Conservation (phyloP, 345 rosid species). For the Arabis hirsuta region DNA sequence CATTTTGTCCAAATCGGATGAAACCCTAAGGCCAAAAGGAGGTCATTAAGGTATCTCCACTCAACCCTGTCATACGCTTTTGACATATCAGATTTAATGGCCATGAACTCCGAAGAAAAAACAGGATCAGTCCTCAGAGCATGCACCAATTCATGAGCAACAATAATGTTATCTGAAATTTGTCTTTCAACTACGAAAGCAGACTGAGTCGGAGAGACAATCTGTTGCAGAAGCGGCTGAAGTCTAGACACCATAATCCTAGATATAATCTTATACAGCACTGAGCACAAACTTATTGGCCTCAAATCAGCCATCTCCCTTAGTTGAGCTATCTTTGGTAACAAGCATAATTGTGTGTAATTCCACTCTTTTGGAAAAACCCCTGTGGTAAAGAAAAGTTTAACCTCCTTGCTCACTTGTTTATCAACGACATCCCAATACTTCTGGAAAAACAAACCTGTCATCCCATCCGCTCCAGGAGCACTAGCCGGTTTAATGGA, state of each 20-base stretch:
- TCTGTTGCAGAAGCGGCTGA: fast-evolving
- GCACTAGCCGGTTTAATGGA: not conserved
- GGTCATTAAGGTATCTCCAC: not conserved
- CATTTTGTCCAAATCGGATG: not conserved
- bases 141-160: not conserved
- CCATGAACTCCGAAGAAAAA: not conserved
- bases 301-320: not conserved
- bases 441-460: not conserved
- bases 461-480: not conserved
- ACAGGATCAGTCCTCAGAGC: not conserved
- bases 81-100: not conserved
- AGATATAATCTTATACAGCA: not conserved
- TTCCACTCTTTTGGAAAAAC: not conserved
- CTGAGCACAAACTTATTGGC: not conserved
- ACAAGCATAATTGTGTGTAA: not conserved
- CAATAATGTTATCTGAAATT: not conserved
- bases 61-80: not conserved
- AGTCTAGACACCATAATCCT: not conserved
- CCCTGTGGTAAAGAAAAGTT: not conserved
- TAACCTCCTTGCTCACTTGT: not conserved
- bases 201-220: not conserved
- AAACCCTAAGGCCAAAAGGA: not conserved
- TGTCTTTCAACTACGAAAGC: not conserved
- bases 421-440: not conserved
- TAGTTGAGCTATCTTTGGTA: not conserved